Percentiles rank a stretch among this genome's conserved stretches.
These are phyloP conservation scores for Areca catechu DNA, from an alignment of 176 grass and related monocot genomes.

Conservation along the genomic window DNA sequence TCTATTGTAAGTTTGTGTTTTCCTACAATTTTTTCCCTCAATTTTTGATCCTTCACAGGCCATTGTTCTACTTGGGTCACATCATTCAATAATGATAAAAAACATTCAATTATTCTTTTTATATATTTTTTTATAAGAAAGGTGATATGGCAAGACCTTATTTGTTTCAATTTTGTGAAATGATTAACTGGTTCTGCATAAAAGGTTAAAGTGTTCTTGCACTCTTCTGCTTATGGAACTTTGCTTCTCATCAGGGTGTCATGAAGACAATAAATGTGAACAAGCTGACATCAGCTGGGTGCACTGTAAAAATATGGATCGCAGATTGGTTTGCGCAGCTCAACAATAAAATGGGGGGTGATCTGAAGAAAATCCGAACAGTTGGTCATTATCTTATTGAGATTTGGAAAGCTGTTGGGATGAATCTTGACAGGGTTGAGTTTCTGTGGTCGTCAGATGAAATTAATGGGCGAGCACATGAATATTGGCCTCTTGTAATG, in stretches of 20 bases:
- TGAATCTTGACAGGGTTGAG: conserved; percentile 62
- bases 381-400: conserved; percentile 79
- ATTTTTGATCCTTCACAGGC: no score
- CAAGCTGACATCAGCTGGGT: conserved; percentile 68
- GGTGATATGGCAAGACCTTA: no score
- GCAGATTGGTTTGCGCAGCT: conserved; percentile 87
- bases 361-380: conserved; percentile 65
- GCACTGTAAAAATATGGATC: conserved; percentile 80
- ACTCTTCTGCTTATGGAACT: no score
- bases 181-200: no score
- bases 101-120: no score
- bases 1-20: no score
- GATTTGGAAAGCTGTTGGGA: conserved; percentile 81
- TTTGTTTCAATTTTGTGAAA: no score
- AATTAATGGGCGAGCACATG: conserved; percentile 49
- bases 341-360: conserved; percentile 89
- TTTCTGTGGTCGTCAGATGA: conserved; percentile 91
- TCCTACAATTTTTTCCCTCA: no score
- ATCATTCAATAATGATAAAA: no score
- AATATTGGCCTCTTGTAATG: conserved; percentile 91
- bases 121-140: no score
- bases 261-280: conserved; percentile 87
- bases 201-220: no score
- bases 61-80: no score
- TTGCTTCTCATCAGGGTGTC: conserved; percentile 36